Evolutionary conservation across 1,284 basidiomycete species (phyloP), one percentile per base, ranked within the genome.

Genomic region (Irpex sp.): DNA sequence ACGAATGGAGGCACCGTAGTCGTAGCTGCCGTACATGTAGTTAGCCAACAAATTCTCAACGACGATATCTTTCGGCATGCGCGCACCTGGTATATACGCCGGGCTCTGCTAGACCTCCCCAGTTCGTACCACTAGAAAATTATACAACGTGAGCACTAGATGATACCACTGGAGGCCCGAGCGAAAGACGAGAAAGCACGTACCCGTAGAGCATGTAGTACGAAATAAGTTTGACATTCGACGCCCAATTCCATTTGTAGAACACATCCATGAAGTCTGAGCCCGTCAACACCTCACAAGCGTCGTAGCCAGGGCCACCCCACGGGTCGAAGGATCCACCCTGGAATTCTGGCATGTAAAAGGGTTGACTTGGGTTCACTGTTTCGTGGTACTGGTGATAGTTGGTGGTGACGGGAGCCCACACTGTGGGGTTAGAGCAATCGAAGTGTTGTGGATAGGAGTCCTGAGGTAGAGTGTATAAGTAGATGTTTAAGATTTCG

Each of bases 121-220:
- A 93, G 5, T 86, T 90, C 0, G 90, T 93, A 46, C 90, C 90
- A 15, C 90, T 91, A 62, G 26, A 6, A 26, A 26, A 39, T 13
- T 15, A 43, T 56, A 19, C 5, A 26, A 58, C 6, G 9, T 15
- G 35, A 17, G 31, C 31, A 33, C 31, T 33, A 33, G 31, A 33
- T 33, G 5, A 33, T 33, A 33, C 31, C 31, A 33, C 31, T 33
- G 31, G 31, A 33, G 31, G 6, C 31, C 31, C 31, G 31, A 33
- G 31, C 31, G 31, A 11, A 55, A 26, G 7, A 13, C 19, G 33
- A 31, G 17, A 51, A 9, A 17, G n/a, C 13, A 51, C 78, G 37
- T 70, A 88, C 89, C 88, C 89, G 66, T 86, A 91, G 61, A 90
- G 69, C 90, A 92, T 92, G 73, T 93, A 93, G 68, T 89, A 90